Evolutionary conservation across 169 alveolate species (phyloP).

Genomic region (Plasmodium fragile): DNA sequence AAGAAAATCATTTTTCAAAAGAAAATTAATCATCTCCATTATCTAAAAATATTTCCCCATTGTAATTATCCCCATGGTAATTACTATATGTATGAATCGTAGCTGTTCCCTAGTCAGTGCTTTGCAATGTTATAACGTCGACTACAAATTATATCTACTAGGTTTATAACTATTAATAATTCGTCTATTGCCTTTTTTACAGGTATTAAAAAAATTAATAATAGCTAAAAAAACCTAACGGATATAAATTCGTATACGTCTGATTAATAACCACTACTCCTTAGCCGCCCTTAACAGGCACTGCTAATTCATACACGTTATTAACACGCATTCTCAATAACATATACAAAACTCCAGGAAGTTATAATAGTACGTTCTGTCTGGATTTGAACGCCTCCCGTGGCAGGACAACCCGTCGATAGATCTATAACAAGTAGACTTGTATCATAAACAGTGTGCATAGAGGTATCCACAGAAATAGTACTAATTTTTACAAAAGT

Average conservation of each 20-base stretch:
- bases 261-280: neutral
- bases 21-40: neutral
- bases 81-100: neutral
- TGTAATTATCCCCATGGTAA: neutral
- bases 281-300: neutral
- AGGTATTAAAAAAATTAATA: neutral
- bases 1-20: too few species aligned
- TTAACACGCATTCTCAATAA: neutral
- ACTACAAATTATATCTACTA: neutral
- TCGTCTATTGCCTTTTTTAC: neutral
- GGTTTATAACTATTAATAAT: neutral
- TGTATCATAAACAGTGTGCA: neutral
- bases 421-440: neutral
- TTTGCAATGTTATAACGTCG: neutral
- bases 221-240: neutral
- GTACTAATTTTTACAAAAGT: neutral
- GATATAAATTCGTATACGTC: neutral
- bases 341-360: neutral
- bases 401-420: neutral
- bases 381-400: neutral
- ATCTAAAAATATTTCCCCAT: neutral
- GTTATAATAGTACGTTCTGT: neutral
- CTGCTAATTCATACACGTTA: neutral
- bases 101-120: neutral
- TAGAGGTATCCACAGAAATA: neutral